A percentile compares a stretch with the other conserved stretches of the same genome.
Conservation (phyloP, 139 green algal species). For the Chlamydomonas applanata region DNA sequence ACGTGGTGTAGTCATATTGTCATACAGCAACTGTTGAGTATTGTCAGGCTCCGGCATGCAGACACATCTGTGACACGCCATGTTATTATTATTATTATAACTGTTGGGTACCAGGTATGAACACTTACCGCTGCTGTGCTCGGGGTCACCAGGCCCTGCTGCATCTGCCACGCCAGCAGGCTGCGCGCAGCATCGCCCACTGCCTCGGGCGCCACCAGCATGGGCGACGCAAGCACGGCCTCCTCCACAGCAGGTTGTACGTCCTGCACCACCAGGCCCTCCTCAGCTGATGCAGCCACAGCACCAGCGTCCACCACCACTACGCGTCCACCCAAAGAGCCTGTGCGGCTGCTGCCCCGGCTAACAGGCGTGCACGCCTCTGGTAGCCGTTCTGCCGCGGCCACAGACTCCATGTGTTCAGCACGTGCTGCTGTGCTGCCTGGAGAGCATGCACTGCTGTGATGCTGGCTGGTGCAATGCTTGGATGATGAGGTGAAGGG, state of each 20-base stretch:
- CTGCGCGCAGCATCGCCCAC: conserved; percentile 8
- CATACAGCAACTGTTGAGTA: too few relatives aligned
- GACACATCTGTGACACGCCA: too few relatives aligned
- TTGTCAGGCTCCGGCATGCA: neutral
- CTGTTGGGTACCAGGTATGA: too few relatives aligned
- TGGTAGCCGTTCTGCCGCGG: neutral
- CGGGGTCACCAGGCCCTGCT: conserved; percentile 20
- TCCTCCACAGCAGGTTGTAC: neutral
- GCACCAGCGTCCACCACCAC: conserved; percentile 15
- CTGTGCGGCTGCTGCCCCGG: too few relatives aligned
- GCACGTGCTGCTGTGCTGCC: too few relatives aligned
- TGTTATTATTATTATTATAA: too few relatives aligned
- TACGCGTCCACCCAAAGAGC: neutral
- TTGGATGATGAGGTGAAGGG: too few relatives aligned
- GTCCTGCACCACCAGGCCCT: neutral
- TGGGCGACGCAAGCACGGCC: neutral
- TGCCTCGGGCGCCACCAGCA: conserved; percentile 16
- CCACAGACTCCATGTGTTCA: neutral
- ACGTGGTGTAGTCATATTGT: too few relatives aligned
- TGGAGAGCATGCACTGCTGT: too few relatives aligned
- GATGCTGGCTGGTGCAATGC: too few relatives aligned
- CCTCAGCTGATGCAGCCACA: conserved; percentile 7
- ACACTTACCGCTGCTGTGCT: neutral
- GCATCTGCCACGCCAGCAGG: conserved; percentile 36
- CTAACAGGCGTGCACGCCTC: neutral